A percentile compares a stretch with the other conserved stretches of the same genome.
These are phyloP conservation scores for Ascocoryne sarcoides DNA, from an alignment of 2,329 filamentous ascomycete genomes.

Conservation along the genomic window DNA sequence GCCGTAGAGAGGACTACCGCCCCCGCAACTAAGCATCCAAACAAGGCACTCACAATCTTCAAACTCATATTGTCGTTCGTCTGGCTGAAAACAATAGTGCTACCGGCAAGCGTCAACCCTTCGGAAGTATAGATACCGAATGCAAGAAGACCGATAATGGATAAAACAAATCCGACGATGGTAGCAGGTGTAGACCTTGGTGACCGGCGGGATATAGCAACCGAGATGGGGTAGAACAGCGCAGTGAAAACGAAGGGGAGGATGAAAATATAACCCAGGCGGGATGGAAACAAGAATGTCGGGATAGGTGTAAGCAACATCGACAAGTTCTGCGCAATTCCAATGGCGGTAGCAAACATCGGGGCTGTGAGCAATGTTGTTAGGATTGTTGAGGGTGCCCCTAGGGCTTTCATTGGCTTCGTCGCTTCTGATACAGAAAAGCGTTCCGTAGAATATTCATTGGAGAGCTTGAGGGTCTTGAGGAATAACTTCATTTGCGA, in stretches of 20 bases:
- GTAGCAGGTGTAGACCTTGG: conserved; percentile 1
- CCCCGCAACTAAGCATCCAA: conserved; percentile 13
- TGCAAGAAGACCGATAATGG: conserved; percentile 10
- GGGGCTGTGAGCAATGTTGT: conserved; percentile 38
- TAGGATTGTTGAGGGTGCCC: conserved; percentile 41
- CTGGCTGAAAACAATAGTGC: conserved; percentile 4
- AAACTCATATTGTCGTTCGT: conserved; percentile 9
- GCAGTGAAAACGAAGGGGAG: conserved; percentile 15
- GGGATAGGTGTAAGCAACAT: conserved; percentile 39
- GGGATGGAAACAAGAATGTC: conserved; percentile 32
- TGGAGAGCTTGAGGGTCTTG: conserved; percentile 11
- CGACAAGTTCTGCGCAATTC: conserved; percentile 36
- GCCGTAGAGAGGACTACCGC: conserved; percentile 5
- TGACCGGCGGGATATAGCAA: background rate
- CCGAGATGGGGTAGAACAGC: conserved; percentile 10
- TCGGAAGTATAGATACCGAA: conserved; percentile 15
- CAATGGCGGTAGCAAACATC: conserved; percentile 40
- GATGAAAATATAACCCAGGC: conserved; percentile 37
- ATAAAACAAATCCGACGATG: conserved; percentile 10
- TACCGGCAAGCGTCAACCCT: background rate
- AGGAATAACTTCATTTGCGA: conserved; percentile 13
- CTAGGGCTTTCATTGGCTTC: conserved; percentile 36
- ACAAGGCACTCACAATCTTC: conserved; percentile 12
- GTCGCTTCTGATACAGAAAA: conserved; percentile 26
- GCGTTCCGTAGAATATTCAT: conserved; percentile 7